Conservation (phyloP, 176 grass and related monocot genomes). For the Carex cristatella region DNA sequence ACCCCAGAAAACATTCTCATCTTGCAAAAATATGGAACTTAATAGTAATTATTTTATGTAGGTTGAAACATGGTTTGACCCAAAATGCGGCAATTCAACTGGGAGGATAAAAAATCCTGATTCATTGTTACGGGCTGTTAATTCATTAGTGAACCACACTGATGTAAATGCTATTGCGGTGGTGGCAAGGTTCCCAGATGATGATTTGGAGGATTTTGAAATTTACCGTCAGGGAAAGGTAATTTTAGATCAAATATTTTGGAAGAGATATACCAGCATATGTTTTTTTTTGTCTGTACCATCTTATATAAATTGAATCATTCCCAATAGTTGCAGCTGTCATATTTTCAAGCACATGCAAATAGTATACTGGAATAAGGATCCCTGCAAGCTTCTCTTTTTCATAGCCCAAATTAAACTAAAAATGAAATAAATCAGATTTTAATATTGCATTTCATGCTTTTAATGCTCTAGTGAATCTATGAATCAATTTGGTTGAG, state of each 20-base stretch:
- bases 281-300: background rate
- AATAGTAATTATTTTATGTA: slow-evolving; percentile 29
- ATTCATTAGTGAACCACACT: slow-evolving; percentile 39
- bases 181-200: slow-evolving; percentile 81
- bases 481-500: background rate
- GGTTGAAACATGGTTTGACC: slow-evolving; percentile 81
- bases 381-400: background rate
- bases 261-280: background rate
- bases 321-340: background rate
- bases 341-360: background rate
- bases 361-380: background rate
- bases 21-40: background rate
- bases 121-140: slow-evolving; percentile 77
- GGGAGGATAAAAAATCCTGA: slow-evolving; percentile 57
- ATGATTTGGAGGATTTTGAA: slow-evolving; percentile 61
- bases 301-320: background rate
- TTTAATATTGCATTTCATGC: background rate
- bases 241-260: slow-evolving; percentile 12
- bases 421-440: background rate
- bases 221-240: slow-evolving; percentile 72
- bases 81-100: slow-evolving; percentile 69
- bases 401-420: background rate
- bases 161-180: slow-evolving; percentile 75
- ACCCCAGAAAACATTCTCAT: background rate
- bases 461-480: background rate